Percentiles rank a stretch among this genome's conserved stretches.
Conservation (phyloP, 1,284 basidiomycete genomes). For the Anthracocystis walkeri region DNA sequence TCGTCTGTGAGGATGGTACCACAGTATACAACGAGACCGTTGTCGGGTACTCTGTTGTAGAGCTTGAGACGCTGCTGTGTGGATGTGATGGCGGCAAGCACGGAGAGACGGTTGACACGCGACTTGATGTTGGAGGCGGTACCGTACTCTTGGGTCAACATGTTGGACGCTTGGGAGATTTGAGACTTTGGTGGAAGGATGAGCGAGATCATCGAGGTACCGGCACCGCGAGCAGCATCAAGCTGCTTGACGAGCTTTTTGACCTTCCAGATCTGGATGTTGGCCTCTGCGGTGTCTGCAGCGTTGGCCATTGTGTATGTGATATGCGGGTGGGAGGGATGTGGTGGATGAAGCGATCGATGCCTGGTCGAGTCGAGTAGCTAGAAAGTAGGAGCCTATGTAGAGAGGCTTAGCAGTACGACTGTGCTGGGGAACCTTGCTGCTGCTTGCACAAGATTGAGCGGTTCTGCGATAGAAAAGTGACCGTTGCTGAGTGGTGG, state of each 20-base stretch:
- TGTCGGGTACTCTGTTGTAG: slow-evolving; percentile 88
- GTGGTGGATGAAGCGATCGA: neutral
- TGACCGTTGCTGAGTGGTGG: neutral
- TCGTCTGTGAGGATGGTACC: slow-evolving; percentile 98
- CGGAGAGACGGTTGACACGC: slow-evolving; percentile 96
- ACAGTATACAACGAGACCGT: slow-evolving; percentile 89
- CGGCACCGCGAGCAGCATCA: slow-evolving; percentile 74
- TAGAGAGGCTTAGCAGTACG: neutral
- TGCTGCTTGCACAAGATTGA: neutral
- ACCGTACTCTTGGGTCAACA: slow-evolving; percentile 97
- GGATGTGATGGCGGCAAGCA: slow-evolving; percentile 96
- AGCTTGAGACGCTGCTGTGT: slow-evolving; percentile 99
- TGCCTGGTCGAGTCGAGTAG: neutral
- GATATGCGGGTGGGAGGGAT: neutral
- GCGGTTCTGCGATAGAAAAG: neutral
- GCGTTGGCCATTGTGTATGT: slow-evolving; percentile 34
- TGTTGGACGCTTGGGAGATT: slow-evolving; percentile 90
- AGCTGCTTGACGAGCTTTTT: slow-evolving; percentile 79
- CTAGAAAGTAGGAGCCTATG: neutral
- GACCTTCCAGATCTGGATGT: slow-evolving; percentile 80
- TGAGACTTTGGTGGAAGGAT: slow-evolving; percentile 96
- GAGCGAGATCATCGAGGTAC: slow-evolving; percentile 98
- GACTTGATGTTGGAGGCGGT: slow-evolving; percentile 94
- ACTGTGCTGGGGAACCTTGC: neutral
- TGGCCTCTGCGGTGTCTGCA: slow-evolving; percentile 51